Base-by-base conservation (phyloP, 148 eudicot species). In the Camellia sinensis region DNA sequence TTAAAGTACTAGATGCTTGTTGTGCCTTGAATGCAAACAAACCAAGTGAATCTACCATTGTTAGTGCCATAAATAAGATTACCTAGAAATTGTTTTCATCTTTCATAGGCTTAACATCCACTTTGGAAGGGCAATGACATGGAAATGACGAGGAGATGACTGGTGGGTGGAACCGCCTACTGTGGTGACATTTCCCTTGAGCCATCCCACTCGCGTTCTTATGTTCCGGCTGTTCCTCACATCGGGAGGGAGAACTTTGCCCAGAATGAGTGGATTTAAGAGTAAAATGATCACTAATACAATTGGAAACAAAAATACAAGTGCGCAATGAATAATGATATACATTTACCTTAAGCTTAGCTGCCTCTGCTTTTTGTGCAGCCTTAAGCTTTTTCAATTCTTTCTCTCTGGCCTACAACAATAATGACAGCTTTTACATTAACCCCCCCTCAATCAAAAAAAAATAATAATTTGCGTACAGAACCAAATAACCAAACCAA, bases 381-480 rank as follows among this genome's bases (percentile, higher is more conserved):
- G 97, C 97, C 91, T 96, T 96, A 21, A 82, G 92, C 78, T 88
- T 92, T 82, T 94, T 94, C 84, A 90, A 46, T 69, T 90, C 97
- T 80, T 96, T 96, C 41, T 84, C 89, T 80, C 79, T 90, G 2
- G 97, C 95, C 97, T 91, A 76, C 18, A 67, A 74, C 9, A 46
- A 15, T 43, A 82, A 80, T 14, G 19, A 67, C 0, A 65, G 29
- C 45, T 29, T 3, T n/a, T 67, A n/a, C 11, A 11, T 50, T 48
- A 40, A 29, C 40, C 4, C 11, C n/a, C 29, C 63, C 60, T 50
- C 56, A 40, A 64, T 77, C 59, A 75, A 17, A 60, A 10, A 44
- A 22, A 65, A 43, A 29, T 45, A 43, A 29, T 45, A 37, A 62
- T 29, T 61, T 13, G 3, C 44, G 67, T 60, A 21, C 19, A 61